Percentiles rank a stretch among this genome's conserved stretches.
Conservation (phyloP, 2,329 filamentous ascomycete species). For the Penicillium hesseltinei region DNA sequence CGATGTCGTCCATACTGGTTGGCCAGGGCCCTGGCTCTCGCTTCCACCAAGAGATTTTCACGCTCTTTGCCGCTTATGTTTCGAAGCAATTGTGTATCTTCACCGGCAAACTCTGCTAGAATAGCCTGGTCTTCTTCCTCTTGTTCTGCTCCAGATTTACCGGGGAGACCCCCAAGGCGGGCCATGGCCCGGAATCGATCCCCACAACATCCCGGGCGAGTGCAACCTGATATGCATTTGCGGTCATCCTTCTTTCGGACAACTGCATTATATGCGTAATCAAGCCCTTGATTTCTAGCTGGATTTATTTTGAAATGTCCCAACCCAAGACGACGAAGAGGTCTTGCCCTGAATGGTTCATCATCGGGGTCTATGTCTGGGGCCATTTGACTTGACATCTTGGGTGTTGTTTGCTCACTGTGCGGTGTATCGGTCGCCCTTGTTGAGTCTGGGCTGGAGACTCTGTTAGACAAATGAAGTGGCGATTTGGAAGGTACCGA, state of each 20-base stretch:
- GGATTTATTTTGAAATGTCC: conserved; percentile 84
- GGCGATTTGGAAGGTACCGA: conserved; percentile 25
- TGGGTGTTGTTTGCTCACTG: neutral
- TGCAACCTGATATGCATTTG: conserved; percentile 70
- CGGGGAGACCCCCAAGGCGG: conserved; percentile 34
- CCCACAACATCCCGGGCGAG: conserved; percentile 73
- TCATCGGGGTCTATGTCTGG: conserved; percentile 27
- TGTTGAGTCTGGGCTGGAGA: neutral
- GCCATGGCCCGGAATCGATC: conserved; percentile 68
- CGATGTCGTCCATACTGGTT: conserved; percentile 75
- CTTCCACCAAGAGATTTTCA: conserved; percentile 68
- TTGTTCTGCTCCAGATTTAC: conserved; percentile 18
- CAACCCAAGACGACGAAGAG: conserved; percentile 57
- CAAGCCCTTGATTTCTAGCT: conserved; percentile 64
- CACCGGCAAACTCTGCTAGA: conserved; percentile 56
- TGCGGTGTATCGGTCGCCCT: neutral
- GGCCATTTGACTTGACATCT: conserved; percentile 1
- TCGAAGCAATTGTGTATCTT: conserved; percentile 35
- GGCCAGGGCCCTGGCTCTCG: conserved; percentile 69
- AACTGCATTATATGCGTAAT: conserved; percentile 72
- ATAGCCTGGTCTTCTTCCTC: conserved; percentile 28
- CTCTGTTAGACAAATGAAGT: conserved; percentile 8
- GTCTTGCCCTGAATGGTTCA: conserved; percentile 57
- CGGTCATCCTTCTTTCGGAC: conserved; percentile 69
- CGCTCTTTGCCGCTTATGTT: conserved; percentile 61